phyloP scores from a whole-genome alignment of 352 stramenopile genomes.

The Phytophthora quininea region DNA sequence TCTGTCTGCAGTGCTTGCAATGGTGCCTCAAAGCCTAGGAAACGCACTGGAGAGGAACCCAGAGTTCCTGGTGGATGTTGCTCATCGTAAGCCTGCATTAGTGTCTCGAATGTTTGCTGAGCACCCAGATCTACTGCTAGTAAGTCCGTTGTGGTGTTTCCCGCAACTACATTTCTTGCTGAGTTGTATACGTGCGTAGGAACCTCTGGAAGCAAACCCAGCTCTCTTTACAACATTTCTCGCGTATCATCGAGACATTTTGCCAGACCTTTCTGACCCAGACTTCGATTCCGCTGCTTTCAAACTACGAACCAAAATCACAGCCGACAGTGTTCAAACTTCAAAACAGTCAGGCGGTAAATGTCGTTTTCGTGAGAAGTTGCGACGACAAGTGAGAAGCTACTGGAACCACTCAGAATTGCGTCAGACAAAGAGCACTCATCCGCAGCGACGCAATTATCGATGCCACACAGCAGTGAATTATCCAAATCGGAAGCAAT shows the following conservation, averaged over 20 bases:
- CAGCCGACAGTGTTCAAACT: slow-evolving; percentile 47
- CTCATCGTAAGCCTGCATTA: slow-evolving; percentile 63
- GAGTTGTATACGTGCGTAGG: slow-evolving; percentile 31
- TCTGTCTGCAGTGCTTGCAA: slow-evolving; percentile 51
- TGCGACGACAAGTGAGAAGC: slow-evolving; percentile 49
- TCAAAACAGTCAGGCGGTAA: slow-evolving; percentile 41
- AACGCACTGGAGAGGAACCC: slow-evolving; percentile 69
- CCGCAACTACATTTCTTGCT: neutral
- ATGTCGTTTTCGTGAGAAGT: slow-evolving; percentile 40
- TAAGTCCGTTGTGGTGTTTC: slow-evolving; percentile 18
- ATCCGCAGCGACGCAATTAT: neutral
- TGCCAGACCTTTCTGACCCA: slow-evolving; percentile 65
- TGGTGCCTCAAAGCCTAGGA: slow-evolving; percentile 62
- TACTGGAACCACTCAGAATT: slow-evolving; percentile 31
- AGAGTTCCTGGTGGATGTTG: slow-evolving; percentile 72
- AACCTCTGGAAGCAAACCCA: slow-evolving; percentile 72
- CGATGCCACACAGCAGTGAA: neutral
- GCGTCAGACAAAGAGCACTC: slow-evolving; percentile 13
- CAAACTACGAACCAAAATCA: slow-evolving; percentile 58
- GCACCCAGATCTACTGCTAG: slow-evolving; percentile 70
- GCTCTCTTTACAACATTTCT: slow-evolving; percentile 76
- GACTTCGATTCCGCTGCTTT: slow-evolving; percentile 59
- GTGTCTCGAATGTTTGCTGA: slow-evolving; percentile 68
- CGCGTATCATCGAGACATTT: slow-evolving; percentile 55
- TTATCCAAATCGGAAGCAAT: slow-evolving; percentile 16